Evolutionary conservation across 257 asterid species (phyloP).

Genomic region (Perilla frutescens): DNA sequence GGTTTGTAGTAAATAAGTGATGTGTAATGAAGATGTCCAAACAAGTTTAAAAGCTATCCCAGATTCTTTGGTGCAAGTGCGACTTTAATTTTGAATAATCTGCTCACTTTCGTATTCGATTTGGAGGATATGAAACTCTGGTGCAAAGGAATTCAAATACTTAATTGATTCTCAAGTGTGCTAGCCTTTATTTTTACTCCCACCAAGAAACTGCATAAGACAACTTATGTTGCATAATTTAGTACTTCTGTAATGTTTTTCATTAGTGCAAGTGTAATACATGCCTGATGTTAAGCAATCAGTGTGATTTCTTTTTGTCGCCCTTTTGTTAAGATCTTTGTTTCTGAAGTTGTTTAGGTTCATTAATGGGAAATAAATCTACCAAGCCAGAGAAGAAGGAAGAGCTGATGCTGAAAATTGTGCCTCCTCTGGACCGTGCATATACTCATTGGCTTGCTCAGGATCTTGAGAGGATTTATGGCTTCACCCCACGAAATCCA

Average conservation of each 20-base stretch:
- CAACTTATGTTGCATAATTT: not conserved
- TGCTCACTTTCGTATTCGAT: not conserved
- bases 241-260: not conserved
- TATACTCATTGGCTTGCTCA: constrained; percentile 72
- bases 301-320: not conserved
- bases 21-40: too few relatives aligned
- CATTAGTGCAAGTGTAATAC: not conserved
- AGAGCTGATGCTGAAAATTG: constrained; percentile 62
- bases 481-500: constrained; percentile 72
- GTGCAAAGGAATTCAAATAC: not conserved
- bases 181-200: not conserved
- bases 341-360: constrained; percentile 29
- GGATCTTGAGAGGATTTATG: constrained; percentile 79
- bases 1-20: not conserved
- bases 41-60: not conserved
- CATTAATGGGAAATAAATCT: constrained; percentile 78
- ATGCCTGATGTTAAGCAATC: not conserved
- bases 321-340: not conserved
- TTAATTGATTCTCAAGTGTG: not conserved
- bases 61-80: not conserved
- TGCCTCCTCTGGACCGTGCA: constrained; percentile 76
- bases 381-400: constrained; percentile 61
- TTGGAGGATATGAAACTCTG: constrained; percentile 7
- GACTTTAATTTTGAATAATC: not conserved
- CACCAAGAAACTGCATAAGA: not conserved